Conservation (phyloP, 2,329 filamentous ascomycete species). For the Fusarium nelsonii region DNA sequence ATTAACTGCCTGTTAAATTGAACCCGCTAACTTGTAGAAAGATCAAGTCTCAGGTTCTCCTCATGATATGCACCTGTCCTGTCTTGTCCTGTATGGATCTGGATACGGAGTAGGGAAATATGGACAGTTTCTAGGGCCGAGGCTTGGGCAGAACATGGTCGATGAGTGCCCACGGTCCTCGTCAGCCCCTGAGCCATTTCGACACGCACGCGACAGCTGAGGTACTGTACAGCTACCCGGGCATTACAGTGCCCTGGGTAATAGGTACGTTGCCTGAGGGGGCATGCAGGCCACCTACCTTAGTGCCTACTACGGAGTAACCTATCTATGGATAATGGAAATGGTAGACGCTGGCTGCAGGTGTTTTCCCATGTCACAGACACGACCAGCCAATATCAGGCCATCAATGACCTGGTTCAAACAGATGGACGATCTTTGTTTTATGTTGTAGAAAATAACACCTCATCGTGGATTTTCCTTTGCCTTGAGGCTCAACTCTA, state of each 20-base stretch:
- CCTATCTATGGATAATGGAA: too few species aligned
- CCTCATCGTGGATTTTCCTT: not conserved
- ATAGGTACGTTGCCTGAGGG: too few species aligned
- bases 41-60: conserved; percentile 5
- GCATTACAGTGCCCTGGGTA: too few species aligned
- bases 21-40: not conserved
- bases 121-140: conserved; percentile 13
- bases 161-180: conserved; percentile 10
- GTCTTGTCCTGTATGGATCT: not conserved
- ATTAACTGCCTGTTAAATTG: not conserved
- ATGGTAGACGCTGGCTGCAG: conserved; percentile 24
- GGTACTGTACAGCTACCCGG: not conserved
- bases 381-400: not conserved
- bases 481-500: conserved; percentile 1
- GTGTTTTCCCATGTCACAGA: conserved; percentile 22
- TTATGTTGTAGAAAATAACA: not conserved
- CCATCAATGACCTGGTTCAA: not conserved
- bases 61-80: conserved; percentile 8
- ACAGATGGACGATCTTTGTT: not conserved
- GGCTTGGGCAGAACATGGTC: conserved; percentile 19
- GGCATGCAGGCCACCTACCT: too few species aligned
- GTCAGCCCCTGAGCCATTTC: conserved; percentile 37
- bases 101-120: not conserved
- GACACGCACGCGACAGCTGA: not conserved
- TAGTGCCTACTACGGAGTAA: too few species aligned